Evolutionary conservation across 1,139 yeast species (phyloP).

Genomic region (Waltiozyma sp.): DNA sequence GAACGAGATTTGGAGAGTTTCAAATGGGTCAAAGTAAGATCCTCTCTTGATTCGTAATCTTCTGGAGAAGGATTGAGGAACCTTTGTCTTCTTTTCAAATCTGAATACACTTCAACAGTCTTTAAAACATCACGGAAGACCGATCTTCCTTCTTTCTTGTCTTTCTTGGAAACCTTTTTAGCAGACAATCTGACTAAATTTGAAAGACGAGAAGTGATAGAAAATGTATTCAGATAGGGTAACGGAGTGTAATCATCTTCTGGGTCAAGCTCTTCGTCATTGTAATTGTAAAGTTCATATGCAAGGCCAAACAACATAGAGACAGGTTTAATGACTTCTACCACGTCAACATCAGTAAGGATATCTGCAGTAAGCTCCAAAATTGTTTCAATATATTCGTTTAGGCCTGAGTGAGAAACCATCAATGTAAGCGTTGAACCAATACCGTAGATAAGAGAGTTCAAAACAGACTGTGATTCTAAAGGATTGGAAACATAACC

Average conservation of each 20-base stretch:
- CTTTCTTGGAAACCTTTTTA: constrained; percentile 49
- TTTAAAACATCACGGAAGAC: constrained; percentile 50
- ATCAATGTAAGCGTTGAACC: constrained; percentile 36
- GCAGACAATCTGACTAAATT: constrained; percentile 42
- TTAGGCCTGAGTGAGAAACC: constrained; percentile 29
- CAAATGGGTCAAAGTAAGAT: constrained; percentile 39
- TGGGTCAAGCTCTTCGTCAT: constrained; percentile 25
- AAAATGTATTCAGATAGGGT: constrained; percentile 52
- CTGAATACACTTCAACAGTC: constrained; percentile 37
- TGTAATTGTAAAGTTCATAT: constrained; percentile 47
- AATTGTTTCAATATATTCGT: constrained; percentile 31
- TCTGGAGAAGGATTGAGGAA: constrained; percentile 13
- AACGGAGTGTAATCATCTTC: constrained; percentile 32
- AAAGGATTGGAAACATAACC: constrained; percentile 5
- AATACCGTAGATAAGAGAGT: constrained; percentile 26
- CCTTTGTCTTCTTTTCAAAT: constrained; percentile 29
- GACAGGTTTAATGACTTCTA: constrained; percentile 41
- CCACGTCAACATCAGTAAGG: constrained; percentile 31
- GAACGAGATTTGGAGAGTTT: constrained; percentile 45
- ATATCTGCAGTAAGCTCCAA: constrained; percentile 24
- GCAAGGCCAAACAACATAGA: constrained; percentile 49
- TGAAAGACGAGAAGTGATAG: constrained; percentile 33
- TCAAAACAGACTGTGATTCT: constrained; percentile 6
- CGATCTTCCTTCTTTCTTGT: constrained; percentile 49
- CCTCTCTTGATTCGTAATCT: constrained; percentile 11